phyloP scores from a whole-genome alignment of 441 rosid species.

The Capsella rubella region DNA sequence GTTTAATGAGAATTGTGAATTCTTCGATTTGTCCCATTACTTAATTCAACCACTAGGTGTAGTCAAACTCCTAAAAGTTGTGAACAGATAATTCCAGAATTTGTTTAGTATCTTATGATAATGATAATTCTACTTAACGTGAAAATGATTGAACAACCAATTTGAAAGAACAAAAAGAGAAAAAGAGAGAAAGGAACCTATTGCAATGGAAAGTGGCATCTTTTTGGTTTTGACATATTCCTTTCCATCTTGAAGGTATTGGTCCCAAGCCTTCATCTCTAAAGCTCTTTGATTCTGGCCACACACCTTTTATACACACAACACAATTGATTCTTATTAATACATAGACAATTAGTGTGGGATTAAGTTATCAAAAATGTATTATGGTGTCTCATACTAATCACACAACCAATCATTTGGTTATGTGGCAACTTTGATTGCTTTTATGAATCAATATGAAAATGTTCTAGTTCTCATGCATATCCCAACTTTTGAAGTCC shows the following conservation, averaged over 20 bases:
- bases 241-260: slow-evolving; percentile 75
- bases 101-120: slow-evolving; percentile 32
- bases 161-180: slow-evolving; percentile 16
- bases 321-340: not conserved
- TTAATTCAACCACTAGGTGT: not conserved
- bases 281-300: slow-evolving; percentile 82
- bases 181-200: slow-evolving; percentile 46
- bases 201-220: slow-evolving; percentile 62
- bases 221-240: slow-evolving; percentile 64
- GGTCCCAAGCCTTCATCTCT: slow-evolving; percentile 70
- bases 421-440: too few relatives aligned
- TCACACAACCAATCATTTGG: not conserved
- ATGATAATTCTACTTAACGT: slow-evolving; percentile 1
- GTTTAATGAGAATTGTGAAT: not conserved
- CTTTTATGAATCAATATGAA: not conserved
- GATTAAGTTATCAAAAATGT: not conserved
- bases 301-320: slow-evolving; percentile 53
- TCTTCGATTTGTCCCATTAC: too few relatives aligned
- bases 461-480: slow-evolving; percentile 20
- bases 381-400: slow-evolving; percentile 3
- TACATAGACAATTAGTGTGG: not conserved
- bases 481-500: slow-evolving; percentile 23
- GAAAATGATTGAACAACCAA: slow-evolving; percentile 18
- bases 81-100: not conserved
- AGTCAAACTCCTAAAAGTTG: not conserved